Conservation (phyloP, 1,139 yeast genomes). For the Taphrina populina region DNA sequence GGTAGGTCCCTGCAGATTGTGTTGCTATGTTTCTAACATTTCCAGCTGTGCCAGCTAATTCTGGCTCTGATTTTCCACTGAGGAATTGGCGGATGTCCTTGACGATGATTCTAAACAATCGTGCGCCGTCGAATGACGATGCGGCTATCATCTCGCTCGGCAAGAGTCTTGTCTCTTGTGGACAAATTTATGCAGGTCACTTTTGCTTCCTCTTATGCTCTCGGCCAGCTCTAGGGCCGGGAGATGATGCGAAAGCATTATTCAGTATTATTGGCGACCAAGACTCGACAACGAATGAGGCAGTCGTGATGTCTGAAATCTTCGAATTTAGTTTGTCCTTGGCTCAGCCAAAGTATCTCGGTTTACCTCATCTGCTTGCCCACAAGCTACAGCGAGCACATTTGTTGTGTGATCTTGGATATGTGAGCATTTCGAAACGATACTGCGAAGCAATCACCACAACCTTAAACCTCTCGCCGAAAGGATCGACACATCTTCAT, state of each 20-base stretch:
- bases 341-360: slow-evolving; percentile 44
- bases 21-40: background rate
- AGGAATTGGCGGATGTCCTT: slow-evolving; percentile 19
- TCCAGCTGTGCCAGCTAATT: background rate
- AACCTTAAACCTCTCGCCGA: slow-evolving; percentile 42
- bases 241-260: slow-evolving; percentile 38
- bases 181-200: slow-evolving; percentile 45
- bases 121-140: slow-evolving; percentile 43
- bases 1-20: background rate
- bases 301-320: slow-evolving; percentile 62
- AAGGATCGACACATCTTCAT: slow-evolving; percentile 44
- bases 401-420: slow-evolving; percentile 63
- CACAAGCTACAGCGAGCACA: slow-evolving; percentile 64
- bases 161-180: slow-evolving; percentile 42
- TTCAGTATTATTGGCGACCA: slow-evolving; percentile 43
- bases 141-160: slow-evolving; percentile 46
- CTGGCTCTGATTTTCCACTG: background rate
- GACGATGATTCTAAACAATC: slow-evolving; percentile 35
- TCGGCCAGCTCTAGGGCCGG: slow-evolving; percentile 32
- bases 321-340: slow-evolving; percentile 58
- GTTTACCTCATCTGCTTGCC: slow-evolving; percentile 56
- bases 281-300: slow-evolving; percentile 42
- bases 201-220: slow-evolving; percentile 38
- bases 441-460: slow-evolving; percentile 58
- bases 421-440: slow-evolving; percentile 56